phyloP scores from a whole-genome alignment of 2,329 filamentous ascomycete species.

The Penicillium sp. region DNA sequence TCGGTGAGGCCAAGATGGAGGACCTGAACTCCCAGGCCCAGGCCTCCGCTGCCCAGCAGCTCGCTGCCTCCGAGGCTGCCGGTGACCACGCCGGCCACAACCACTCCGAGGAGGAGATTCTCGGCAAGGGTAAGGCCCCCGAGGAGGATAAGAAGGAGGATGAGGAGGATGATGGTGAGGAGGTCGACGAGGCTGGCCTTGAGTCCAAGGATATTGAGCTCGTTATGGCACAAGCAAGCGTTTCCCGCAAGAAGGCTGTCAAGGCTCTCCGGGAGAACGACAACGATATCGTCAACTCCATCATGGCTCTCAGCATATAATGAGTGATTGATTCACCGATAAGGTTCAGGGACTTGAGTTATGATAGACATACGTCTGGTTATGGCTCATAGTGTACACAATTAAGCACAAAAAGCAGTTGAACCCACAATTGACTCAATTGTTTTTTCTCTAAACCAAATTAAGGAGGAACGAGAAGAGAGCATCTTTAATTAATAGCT shows the following conservation, averaged over 20 bases:
- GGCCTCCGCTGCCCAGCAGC: slow-evolving; percentile 92
- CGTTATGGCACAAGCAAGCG: slow-evolving; percentile 96
- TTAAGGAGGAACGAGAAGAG: too few relatives aligned
- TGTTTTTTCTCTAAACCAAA: not conserved
- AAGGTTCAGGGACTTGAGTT: slow-evolving; percentile 34
- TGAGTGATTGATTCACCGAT: slow-evolving; percentile 16
- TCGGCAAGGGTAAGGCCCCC: slow-evolving; percentile 68
- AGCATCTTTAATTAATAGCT: too few relatives aligned
- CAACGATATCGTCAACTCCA: slow-evolving; percentile 99
- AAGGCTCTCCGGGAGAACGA: slow-evolving; percentile 97
- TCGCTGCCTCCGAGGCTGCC: slow-evolving; percentile 71
- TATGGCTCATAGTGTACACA: slow-evolving; percentile 39
- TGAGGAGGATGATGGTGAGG: slow-evolving; percentile 90
- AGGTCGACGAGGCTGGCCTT: slow-evolving; percentile 90
- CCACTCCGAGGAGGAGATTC: slow-evolving; percentile 39
- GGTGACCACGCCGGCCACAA: slow-evolving; percentile 65
- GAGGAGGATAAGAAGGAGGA: slow-evolving; percentile 70
- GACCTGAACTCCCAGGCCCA: slow-evolving; percentile 98
- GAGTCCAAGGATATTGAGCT: slow-evolving; percentile 99
- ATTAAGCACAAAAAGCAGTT: slow-evolving; percentile 36
- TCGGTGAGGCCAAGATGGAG: slow-evolving; percentile 99
- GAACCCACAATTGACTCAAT: slow-evolving; percentile 30
- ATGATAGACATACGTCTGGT: slow-evolving; percentile 29
- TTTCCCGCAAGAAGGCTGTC: slow-evolving; percentile 97
- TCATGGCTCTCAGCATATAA: slow-evolving; percentile 93